A percentile compares a stretch with the other conserved stretches of the same genome.
These are phyloP conservation scores for Canariomyces notabilis DNA, from an alignment of 2,329 filamentous ascomycete genomes.

Conservation along the genomic window DNA sequence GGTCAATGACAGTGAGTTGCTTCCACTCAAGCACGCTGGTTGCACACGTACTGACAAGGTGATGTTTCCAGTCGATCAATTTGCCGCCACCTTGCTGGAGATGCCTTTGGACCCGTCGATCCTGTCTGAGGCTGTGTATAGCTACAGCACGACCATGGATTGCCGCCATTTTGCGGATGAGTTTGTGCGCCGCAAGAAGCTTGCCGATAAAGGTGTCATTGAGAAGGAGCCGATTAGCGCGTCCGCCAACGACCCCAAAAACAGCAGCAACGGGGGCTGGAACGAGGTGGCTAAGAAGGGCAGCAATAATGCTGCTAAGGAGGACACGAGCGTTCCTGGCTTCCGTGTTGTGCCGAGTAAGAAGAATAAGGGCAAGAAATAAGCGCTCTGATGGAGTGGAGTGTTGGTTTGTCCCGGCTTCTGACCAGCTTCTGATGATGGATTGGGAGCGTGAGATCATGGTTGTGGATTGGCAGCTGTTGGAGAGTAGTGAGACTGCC, in stretches of 20 bases:
- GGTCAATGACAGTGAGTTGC: slow-evolving; percentile 14
- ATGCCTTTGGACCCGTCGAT: slow-evolving; percentile 74
- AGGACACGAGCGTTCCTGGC: slow-evolving; percentile 39
- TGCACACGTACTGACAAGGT: slow-evolving; percentile 2
- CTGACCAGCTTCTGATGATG: too few species aligned
- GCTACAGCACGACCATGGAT: slow-evolving; percentile 82
- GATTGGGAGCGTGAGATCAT: too few species aligned
- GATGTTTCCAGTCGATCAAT: slow-evolving; percentile 61
- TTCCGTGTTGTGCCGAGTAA: slow-evolving; percentile 93
- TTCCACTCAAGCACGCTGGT: background rate
- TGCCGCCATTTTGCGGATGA: slow-evolving; percentile 91
- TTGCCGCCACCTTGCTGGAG: slow-evolving; percentile 68
- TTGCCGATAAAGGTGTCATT: slow-evolving; percentile 80
- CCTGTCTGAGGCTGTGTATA: slow-evolving; percentile 87
- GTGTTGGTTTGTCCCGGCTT: background rate
- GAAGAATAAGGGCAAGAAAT: slow-evolving; percentile 81
- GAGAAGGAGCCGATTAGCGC: slow-evolving; percentile 64
- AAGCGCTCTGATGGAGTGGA: slow-evolving; percentile 15
- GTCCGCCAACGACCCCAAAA: slow-evolving; percentile 42
- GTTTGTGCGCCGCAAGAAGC: slow-evolving; percentile 86
- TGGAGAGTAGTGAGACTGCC: background rate
- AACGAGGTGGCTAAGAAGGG: slow-evolving; percentile 97
- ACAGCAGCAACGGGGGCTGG: slow-evolving; percentile 66
- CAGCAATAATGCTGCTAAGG: slow-evolving; percentile 37
- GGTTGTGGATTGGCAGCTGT: too few species aligned